These are phyloP conservation scores for Mycena crocata DNA, from an alignment of 768 basidiomycete species.

Conservation along the genomic window DNA sequence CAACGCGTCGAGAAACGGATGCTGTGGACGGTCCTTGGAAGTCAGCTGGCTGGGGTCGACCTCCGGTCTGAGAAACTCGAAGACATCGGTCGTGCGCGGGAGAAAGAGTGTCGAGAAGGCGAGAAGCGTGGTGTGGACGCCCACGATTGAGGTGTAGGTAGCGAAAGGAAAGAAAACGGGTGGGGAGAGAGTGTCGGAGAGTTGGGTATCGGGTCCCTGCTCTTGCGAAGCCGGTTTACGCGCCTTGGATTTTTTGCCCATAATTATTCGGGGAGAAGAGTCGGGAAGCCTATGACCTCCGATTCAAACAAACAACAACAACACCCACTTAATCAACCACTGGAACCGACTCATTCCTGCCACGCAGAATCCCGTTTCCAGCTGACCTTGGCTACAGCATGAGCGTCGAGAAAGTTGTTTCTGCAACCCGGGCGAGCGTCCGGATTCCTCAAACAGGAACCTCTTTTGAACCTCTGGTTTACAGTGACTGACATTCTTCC, in stretches of 20 bases:
- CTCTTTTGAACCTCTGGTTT: too few species aligned
- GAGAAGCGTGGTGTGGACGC: slow-evolving; percentile 75
- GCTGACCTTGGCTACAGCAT: too few species aligned
- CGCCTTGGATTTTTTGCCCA: slow-evolving; percentile 25
- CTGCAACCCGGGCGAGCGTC: too few species aligned
- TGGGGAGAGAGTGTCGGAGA: not conserved
- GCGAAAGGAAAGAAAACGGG: slow-evolving; percentile 57
- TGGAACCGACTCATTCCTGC: too few species aligned
- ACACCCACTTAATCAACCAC: too few species aligned
- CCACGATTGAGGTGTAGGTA: slow-evolving; percentile 73
- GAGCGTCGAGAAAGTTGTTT: too few species aligned
- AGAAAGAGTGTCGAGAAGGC: slow-evolving; percentile 75
- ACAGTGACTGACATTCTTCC: too few species aligned
- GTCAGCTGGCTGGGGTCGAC: slow-evolving; percentile 47
- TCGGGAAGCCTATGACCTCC: not conserved
- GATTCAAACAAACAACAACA: too few species aligned
- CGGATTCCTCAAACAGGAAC: too few species aligned
- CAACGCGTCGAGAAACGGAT: slow-evolving; percentile 73
- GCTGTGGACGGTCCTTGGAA: slow-evolving; percentile 74
- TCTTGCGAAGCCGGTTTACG: slow-evolving; percentile 1
- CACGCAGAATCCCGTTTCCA: too few species aligned
- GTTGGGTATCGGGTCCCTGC: not conserved
- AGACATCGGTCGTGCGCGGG: slow-evolving; percentile 68
- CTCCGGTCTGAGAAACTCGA: slow-evolving; percentile 47
- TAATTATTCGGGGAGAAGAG: not conserved